These are phyloP conservation scores for Saprolegnia parasitica DNA, from an alignment of 352 stramenopile genomes.

Conservation along the genomic window DNA sequence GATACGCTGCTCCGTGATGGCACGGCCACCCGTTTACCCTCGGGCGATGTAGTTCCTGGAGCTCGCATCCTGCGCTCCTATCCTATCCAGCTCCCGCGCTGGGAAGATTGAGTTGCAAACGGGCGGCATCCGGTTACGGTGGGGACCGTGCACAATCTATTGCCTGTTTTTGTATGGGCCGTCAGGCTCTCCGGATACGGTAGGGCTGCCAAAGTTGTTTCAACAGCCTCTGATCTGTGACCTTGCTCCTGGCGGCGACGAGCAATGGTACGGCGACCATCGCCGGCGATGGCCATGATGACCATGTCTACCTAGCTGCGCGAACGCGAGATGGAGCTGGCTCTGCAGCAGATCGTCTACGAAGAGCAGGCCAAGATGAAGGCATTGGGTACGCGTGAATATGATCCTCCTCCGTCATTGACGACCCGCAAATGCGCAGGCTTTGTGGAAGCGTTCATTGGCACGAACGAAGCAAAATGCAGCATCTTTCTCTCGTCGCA, in stretches of 20 bases:
- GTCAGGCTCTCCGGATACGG: constrained; percentile 10
- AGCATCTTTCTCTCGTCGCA: constrained; percentile 81
- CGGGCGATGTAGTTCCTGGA: too few relatives aligned
- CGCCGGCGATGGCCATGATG: not conserved
- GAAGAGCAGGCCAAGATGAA: constrained; percentile 84
- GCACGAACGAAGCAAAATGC: constrained; percentile 62
- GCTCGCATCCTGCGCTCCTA: too few relatives aligned
- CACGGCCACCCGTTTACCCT: too few relatives aligned
- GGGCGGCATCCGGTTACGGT: not conserved
- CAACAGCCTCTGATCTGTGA: constrained; percentile 1
- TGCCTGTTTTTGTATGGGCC: not conserved
- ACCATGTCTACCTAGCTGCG: constrained; percentile 14
- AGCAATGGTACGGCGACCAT: constrained; percentile 1
- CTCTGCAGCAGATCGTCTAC: constrained; percentile 79
- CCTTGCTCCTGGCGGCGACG: not conserved
- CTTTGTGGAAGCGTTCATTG: constrained; percentile 79
- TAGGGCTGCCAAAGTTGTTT: not conserved
- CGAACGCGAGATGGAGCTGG: constrained; percentile 54
- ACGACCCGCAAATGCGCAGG: not conserved
- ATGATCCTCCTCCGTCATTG: not conserved
- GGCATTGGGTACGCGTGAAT: constrained; percentile 45
- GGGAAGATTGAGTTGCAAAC: too few relatives aligned
- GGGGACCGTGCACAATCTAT: too few relatives aligned
- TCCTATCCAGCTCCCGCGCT: too few relatives aligned
- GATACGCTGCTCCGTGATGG: too few relatives aligned